Base-by-base conservation (phyloP, 2,329 filamentous ascomycete genomes). In the Arthrobotrys sphaeroides region DNA sequence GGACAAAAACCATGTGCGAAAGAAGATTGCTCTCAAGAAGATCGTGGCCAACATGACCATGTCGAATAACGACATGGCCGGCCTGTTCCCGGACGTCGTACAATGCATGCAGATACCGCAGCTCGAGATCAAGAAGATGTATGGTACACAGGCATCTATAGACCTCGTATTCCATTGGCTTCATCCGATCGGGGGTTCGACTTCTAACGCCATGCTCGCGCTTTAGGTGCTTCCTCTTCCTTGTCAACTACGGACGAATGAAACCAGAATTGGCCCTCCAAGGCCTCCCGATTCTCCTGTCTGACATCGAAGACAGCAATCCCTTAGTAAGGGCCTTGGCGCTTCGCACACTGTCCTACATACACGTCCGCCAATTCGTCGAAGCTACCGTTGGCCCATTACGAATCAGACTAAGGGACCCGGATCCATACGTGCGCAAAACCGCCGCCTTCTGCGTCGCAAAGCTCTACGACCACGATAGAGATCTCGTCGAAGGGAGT, bases 11-110 rank as follows among this genome's bases (percentile, higher is more conserved):
- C 91, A 93, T 84, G 88, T 90, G 47, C 89, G 89, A 78, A 99
- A 98, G 87, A 98, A 98, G 88, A 96, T 97, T 81, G 94, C 95
- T 9, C 87, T 99, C 77, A 99, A 99, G 88, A 97, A 97, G 87
- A 98, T 99, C 79, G 95, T 99, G 80, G 95, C 95, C 82, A 99
- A 99, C 83, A 99, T 99, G 95, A 99, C 95, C 78, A 99, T 99
- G 95, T 98, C 94, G 88, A 99, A 99, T 85, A 99, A 98, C 82
- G 95, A 99, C 83, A 99, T 99, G 95, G 91, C 98, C 66, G 93
- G 93, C 40, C 86, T 99, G 61, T 99, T 99, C 80, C 93, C 94
- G 16, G 95, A 99, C 82, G 91, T 99, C 74, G 92, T 99, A 79
- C 90, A 87, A 77, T 98, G 94, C 86, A 99, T 99, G 95, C 89